Base-by-base conservation (phyloP, 1,284 basidiomycete species). In the Pterulicium gracile region DNA sequence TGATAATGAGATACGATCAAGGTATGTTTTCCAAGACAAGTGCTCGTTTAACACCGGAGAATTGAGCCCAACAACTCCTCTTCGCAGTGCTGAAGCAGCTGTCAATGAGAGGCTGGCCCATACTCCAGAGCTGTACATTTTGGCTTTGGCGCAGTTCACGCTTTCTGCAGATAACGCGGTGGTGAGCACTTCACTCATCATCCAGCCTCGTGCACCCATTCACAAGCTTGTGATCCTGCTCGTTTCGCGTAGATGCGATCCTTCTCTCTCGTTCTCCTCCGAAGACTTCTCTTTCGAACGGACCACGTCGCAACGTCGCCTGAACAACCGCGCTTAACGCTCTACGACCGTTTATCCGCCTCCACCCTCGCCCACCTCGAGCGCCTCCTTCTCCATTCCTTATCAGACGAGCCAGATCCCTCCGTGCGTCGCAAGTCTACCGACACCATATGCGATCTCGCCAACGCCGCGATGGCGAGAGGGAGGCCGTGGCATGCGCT, bases 401-500 rank as follows among this genome's bases (percentile, higher is more conserved):
- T 87, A 19, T 64, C 71, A 0, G 72, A 80, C 47, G 84, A 88
- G 54, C 67, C 69, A 0, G 62, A 69, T 2, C 55, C 65, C 15
- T 61, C 66, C 20, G 82, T 86, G 4, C 68, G 82, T n/a, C 69
- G 73, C 19, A 84, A 83, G 60, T 69, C 76, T 0, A 80, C 83
- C 13, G 84, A 88, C 55, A 83, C 84, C 1, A 69, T 83, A 20
- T 77, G 73, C 48, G 84, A 88, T 55, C 64, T 88, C 24, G 79
- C 83, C 2, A 81, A 81, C 51, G 75, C 83, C 45, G 74, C 76
- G 12, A 85, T 88, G 79, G 59, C 62, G 17, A 69, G 82, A 1
- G 84, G 85, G 1, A 61, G 82, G 14, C 84, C 84, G 2, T 88
- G 86, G 83, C 84, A 85, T 55, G 77, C 79, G 1, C 66, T 88